Evolutionary conservation across 805 yeast genomes (phyloP), one percentile per base, ranked within the genome.

Genomic region (Maudiozyma serrabonitensis): DNA sequence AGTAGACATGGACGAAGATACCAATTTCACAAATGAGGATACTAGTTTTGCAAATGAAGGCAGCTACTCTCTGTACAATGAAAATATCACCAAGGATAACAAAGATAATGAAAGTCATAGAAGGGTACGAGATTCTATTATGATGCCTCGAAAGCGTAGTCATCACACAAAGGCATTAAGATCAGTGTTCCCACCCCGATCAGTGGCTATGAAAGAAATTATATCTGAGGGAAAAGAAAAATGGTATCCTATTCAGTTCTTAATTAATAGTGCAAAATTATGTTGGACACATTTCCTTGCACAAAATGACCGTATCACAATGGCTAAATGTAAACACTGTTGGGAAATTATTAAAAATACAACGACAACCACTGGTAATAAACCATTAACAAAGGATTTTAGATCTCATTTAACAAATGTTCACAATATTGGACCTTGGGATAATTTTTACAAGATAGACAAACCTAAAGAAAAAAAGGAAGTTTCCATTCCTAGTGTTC

Each of bases 281-380:
- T 48, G 46, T 26, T 53, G 56, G 56, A 50, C 58, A 6, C 58
- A 54, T 44, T 54, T 50, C 16, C 43, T 54, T 2, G 50, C 45
- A 7, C 35, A 45, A 26, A 54, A 56, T 34, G 31, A 38, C 15
- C 16, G 26, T 8, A 34, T 51, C 16, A n/a, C 21, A 1, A 7
- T 26, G 13, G 47, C 39, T 9, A 54, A 50, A 48, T 56, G 58
- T 46, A 54, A 53, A 47, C 50, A 50, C 35, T 49, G 55, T 21
- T 49, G 52, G 11, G 21, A 31, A 25, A 32, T 51, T 21, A 39
- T 56, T 12, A 16, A 38, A 32, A 42, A 44, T 28, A 15, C 41
- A 12, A 25, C 19, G 6, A 25, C 41, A 3, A n/a, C 35, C 18
- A 34, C 35, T 12, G 21, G 16, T 12, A 39, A 41, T 8, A 41